Base-by-base conservation (phyloP, 1,284 basidiomycete genomes). In the Anthracocystis walkeri region DNA sequence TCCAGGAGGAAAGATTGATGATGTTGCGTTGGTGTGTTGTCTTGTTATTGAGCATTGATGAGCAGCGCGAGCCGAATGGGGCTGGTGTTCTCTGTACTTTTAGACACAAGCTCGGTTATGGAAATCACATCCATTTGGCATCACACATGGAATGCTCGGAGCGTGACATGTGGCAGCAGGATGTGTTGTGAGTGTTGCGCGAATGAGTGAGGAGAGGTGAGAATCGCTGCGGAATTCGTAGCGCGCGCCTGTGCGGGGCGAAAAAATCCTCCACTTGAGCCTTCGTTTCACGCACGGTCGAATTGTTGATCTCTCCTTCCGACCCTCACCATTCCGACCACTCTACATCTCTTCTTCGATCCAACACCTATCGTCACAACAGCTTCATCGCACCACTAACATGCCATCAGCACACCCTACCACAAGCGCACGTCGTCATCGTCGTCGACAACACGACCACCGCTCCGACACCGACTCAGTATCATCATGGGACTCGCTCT, bases 21-120 rank as follows among this genome's bases (percentile, higher is more conserved):
- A 86, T 71, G 87, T 89, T n/a, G 88, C 88, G n/a, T 86, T 89
- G 23, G 79, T 88, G 10, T 85, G 87, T 58, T 87, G 87, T 38
- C 74, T 88, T 29, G 87, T 88, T 33, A 85, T 85, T 18, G 88
- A 88, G 58, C 51, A 57, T 21, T 76, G 49, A 58, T 21, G 55
- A 18, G 20, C n/a, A 16, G 3, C 35, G 35, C 35, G 35, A 38
- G 35, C 31, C 10, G 12, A 33, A 35, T 12, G 44, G 12, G 6
- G 27, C 31, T 45, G 44, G 54, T 49, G 21, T 41, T 48, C 8
- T 27, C 29, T 61, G 58, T 46, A 53, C 46, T 63, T 44, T 44
- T 63, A 49, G 44, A 50, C 53, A 41, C 50, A n/a, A 7, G 18
- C 1, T 38, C 8, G 12, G 12, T 7, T 12, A 10, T 35, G 33